Evolutionary conservation across 169 alveolate species (phyloP), one percentile per base, ranked within the genome.

Genomic region (Pseudocohnilembus persalinus): DNA sequence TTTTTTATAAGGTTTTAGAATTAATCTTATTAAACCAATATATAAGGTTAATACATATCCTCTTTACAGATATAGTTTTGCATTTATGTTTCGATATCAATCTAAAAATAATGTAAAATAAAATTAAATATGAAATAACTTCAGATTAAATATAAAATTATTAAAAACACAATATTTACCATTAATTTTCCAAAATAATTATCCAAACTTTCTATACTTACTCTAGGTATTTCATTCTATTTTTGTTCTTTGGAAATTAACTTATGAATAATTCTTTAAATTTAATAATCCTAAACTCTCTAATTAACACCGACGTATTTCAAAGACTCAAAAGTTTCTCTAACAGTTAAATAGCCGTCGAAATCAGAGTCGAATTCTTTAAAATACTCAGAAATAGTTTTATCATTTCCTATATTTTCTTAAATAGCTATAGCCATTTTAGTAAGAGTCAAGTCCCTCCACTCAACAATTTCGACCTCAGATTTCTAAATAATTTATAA

Each of bases 321-420:
- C 16, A 79, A 63, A 6, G 84, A 64, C 31, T 79, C 31, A 64
- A 32, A 79, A 31, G 63, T 34, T 64, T 79, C 84, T 20, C 49
- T 35, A 0, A 75, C 35, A n/a, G 84, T 79, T 63, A 79, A 79
- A 72, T 29, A 79, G 0, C 84, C 84, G 63, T 79, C 84, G 29
- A 34, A 79, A 32, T 79, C 84, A 34, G 30, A 20, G 30, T 79
- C 84, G 64, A 34, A 79, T 25, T 79, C 76, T 35, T 31, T 28
- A 73, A 79, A 79, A 72, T 34, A 79, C 30, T 63, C 84, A 28
- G 34, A 68, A n/a, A 79, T 25, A 79, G 28, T 79, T 49, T 79
- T 4, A 0, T 25, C n/a, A 34, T 79, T 79, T 29, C 63, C 26
- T 0, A 79, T 6, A 49, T 79, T 31, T 1, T 63, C 29, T 29